Evolutionary conservation across 306 rosid species (phyloP), one percentile per base, ranked within the genome.

Genomic region (Trifolium repens): DNA sequence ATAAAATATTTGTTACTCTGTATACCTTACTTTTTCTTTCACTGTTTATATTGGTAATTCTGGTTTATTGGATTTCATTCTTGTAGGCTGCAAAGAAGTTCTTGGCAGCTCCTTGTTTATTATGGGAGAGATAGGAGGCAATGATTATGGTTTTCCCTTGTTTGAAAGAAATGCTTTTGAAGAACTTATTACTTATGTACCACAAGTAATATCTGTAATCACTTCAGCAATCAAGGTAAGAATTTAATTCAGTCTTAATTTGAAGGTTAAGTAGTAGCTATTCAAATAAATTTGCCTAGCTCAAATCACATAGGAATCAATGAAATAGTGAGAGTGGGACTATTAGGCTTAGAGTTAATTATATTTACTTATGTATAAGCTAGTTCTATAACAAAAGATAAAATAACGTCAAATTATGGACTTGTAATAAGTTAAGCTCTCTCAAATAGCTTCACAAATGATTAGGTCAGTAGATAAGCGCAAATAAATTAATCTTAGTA

Each of bases 41-140:
- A 46, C 8, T 26, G 67, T 30, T 52, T 19, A 46, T 11, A 57
- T 30, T 9, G 64, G 50, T 37, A 55, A 32, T 46, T 61, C 49
- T 24, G 9, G 42, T 47, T 7, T 77, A 15, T 69, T 67, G 50
- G 79, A 67, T 77, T 81, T 77, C 39, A 47, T 22, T 80, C 13
- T 73, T 73, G 68, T 85, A 87, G 90, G 82, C 39, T 84, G 94
- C 82, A 73, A 74, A 55, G 17, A 76, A 9, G 43, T 82, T 60
- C 80, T 85, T 40, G 50, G 60, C 17, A 76, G 67, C 50, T 82
- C 91, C 30, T 58, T 89, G 62, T 73, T 89, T 85, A 27, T 89
- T 40, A 83, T 90, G 75, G 96, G 92, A 78, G 89, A 86, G 84
- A 88, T 90, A 40, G 96, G 92, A 63, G 90, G 90, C 71, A 86